Evolutionary conservation across 1,284 basidiomycete species (phyloP).

Genomic region (Inonotus obliquus): DNA sequence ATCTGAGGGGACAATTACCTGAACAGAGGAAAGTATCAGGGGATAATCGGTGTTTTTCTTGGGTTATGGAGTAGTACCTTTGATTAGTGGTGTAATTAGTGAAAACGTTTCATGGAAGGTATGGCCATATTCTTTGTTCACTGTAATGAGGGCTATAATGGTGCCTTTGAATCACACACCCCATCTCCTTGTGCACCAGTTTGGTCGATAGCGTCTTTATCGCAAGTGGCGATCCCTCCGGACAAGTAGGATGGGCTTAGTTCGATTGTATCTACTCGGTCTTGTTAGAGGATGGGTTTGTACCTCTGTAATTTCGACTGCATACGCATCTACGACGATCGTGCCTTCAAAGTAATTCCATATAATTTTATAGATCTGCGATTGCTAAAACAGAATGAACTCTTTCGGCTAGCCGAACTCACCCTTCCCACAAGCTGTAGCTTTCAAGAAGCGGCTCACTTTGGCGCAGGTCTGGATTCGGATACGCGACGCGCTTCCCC

Average conservation of each 20-base stretch:
- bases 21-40: conserved; percentile 58
- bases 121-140: conserved; percentile 29
- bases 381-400: neutral
- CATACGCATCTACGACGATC: too few species aligned
- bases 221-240: too few species aligned
- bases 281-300: too few species aligned
- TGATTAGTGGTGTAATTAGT: conserved; percentile 53
- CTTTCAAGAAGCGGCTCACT: neutral
- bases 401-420: neutral
- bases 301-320: too few species aligned
- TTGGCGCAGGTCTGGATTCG: conserved; percentile 15
- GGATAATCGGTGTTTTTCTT: conserved; percentile 50
- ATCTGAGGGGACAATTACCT: neutral
- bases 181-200: conserved; percentile 49
- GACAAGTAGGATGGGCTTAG: too few species aligned
- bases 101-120: conserved; percentile 61
- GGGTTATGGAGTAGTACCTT: conserved; percentile 51
- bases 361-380: too few species aligned
- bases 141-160: conserved; percentile 32
- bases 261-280: too few species aligned
- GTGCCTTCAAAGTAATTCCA: too few species aligned
- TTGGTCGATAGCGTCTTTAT: too few species aligned
- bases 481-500: conserved; percentile 33
- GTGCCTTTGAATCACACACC: conserved; percentile 67
- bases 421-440: neutral